These are phyloP conservation scores for Fusarium ramigenum DNA, from an alignment of 2,329 filamentous ascomycete species.

Conservation along the genomic window DNA sequence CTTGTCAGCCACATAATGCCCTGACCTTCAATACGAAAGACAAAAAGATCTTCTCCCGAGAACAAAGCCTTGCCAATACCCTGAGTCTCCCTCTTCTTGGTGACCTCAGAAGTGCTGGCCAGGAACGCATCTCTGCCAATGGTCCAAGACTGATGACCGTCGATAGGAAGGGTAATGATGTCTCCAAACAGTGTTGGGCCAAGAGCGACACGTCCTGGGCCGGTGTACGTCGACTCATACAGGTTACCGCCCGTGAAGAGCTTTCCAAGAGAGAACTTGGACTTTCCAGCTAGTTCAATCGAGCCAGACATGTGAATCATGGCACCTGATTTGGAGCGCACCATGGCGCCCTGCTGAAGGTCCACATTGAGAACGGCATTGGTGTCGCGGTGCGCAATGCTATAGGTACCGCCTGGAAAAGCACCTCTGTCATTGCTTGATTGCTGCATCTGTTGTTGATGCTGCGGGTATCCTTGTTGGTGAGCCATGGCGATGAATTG, in stretches of 20 bases:
- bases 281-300: neutral
- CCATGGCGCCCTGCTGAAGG: neutral
- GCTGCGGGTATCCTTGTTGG: neutral
- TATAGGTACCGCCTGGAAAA: neutral
- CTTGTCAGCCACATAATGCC: neutral
- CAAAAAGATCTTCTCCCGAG: neutral
- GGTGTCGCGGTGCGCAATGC: neutral
- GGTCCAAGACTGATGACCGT: neutral
- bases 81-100: neutral
- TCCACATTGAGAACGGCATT: neutral
- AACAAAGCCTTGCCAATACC: neutral
- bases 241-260: neutral
- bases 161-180: neutral
- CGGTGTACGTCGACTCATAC: neutral
- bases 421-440: neutral
- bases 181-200: neutral
- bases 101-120: neutral
- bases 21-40: neutral
- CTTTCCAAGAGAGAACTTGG: neutral
- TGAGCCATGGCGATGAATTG: neutral
- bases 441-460: neutral
- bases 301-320: neutral
- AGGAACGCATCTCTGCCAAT: neutral
- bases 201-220: neutral
- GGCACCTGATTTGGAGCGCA: neutral